Evolutionary conservation across 139 green algal species (phyloP), one percentile per base, ranked within the genome.

Genomic region (Dunaliella primolecta): DNA sequence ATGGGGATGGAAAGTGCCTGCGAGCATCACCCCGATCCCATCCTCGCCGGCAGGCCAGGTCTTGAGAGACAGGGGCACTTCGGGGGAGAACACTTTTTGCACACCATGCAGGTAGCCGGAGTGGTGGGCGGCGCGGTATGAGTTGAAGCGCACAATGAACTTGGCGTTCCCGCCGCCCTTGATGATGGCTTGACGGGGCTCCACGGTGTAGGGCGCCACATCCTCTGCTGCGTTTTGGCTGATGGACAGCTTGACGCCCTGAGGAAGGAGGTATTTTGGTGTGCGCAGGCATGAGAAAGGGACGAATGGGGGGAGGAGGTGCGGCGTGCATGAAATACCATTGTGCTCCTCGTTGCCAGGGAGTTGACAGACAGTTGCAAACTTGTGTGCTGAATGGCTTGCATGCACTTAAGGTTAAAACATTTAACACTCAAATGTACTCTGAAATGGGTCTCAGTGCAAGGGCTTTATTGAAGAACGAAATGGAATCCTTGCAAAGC

Each of bases 1-100:
- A 32, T 88, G 84, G 23, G 87, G 83, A 77, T 92, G 89, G 85
- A 92, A 92, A 0, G 85, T 86, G 21, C 87, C 87, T 0, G 83
- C 84, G 2, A 91, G 27, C 74, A 91, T 55, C 31, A 75, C 83
- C 32, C 88, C 88, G 3, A 89, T 72, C 0, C 30, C 30, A 20
- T 91, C 83, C 0, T 78, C 81, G 29, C 70, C 81, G 36, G 34
- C 29, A 1, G 76, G 75, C 76, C 81, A 88, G 75, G 89, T 36
- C 64, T 88, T 46, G 30, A 91, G 37, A 0, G 78, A 79, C 1
- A 85, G 35, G 24, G 84, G 81, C 27, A 56, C 55, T 27, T 76
- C 64, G 11, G 46, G 55, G 2, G 38, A 80, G 70, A 85, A 75
- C 36, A 82, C 78, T 36, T 82, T 82, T 80, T 88, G 86, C 21